These are phyloP conservation scores for Fusarium staphyleae DNA, from an alignment of 2,329 filamentous ascomycete genomes.

Conservation along the genomic window DNA sequence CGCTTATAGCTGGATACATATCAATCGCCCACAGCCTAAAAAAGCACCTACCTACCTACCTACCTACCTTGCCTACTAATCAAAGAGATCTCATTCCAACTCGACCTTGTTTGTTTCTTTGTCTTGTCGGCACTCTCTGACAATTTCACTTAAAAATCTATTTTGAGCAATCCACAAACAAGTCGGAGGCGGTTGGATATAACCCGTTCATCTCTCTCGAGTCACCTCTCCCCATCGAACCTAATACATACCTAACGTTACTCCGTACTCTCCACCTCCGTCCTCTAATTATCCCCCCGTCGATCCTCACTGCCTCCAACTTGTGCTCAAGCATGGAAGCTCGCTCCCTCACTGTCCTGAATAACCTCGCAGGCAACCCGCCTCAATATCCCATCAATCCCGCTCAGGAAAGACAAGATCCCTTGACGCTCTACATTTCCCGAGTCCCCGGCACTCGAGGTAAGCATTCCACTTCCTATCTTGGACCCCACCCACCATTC, in stretches of 20 bases:
- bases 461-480: slow-evolving; percentile 50
- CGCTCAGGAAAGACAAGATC: slow-evolving; percentile 70
- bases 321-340: slow-evolving; percentile 67
- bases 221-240: slow-evolving; percentile 11
- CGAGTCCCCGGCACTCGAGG: slow-evolving; percentile 90
- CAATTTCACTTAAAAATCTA: background rate
- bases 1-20: slow-evolving; percentile 7
- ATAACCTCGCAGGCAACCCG: slow-evolving; percentile 82
- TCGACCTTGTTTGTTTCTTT: background rate
- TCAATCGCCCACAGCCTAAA: slow-evolving; percentile 13
- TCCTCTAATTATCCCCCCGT: slow-evolving; percentile 13
- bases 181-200: slow-evolving; percentile 8
- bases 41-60: background rate
- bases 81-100: slow-evolving; percentile 11
- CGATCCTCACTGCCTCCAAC: slow-evolving; percentile 11
- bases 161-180: background rate
- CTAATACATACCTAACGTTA: background rate
- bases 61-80: background rate
- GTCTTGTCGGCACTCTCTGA: background rate
- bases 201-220: slow-evolving; percentile 9
- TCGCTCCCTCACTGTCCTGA: slow-evolving; percentile 80
- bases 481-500: slow-evolving; percentile 13
- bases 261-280: slow-evolving; percentile 5
- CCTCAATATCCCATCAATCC: slow-evolving; percentile 85
- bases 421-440: slow-evolving; percentile 88